Percentiles rank a stretch among this genome's conserved stretches.
These are phyloP conservation scores for Cladosporium sp. DNA, from an alignment of 2,329 filamentous ascomycete species.

Conservation along the genomic window DNA sequence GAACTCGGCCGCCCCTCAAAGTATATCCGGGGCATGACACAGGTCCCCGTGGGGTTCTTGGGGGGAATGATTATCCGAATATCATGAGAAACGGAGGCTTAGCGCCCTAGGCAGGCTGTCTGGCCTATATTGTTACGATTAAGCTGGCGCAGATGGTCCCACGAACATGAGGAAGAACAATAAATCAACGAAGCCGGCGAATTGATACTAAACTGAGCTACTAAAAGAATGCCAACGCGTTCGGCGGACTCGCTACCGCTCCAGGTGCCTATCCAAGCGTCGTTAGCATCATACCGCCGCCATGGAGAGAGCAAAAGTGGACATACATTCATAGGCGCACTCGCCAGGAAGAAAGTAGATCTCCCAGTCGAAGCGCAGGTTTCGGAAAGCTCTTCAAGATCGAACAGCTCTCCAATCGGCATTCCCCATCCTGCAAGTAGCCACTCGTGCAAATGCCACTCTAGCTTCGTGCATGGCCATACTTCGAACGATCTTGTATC, in stretches of 20 bases:
- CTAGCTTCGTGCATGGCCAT: slow-evolving; percentile 38
- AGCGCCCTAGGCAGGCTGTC: neutral
- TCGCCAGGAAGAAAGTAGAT: slow-evolving; percentile 52
- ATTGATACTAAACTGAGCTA: neutral
- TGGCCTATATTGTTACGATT: too few relatives aligned
- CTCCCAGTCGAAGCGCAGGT: slow-evolving; percentile 41
- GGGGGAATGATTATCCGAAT: neutral
- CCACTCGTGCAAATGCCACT: slow-evolving; percentile 46
- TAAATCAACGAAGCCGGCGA: neutral
- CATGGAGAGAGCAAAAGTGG: neutral
- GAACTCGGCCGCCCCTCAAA: neutral
- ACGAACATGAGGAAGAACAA: neutral
- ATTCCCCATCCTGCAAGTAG: slow-evolving; percentile 52
- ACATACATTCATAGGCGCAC: slow-evolving; percentile 50
- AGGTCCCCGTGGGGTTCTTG: neutral
- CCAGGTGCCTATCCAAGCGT: slow-evolving; percentile 34
- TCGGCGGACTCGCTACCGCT: slow-evolving; percentile 41
- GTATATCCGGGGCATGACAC: neutral
- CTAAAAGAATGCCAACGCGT: slow-evolving; percentile 42
- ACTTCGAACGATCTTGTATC: slow-evolving; percentile 25
- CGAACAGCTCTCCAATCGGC: slow-evolving; percentile 54
- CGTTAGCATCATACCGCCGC: slow-evolving; percentile 33
- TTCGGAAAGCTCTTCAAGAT: slow-evolving; percentile 47
- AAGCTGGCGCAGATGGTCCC: too few relatives aligned
- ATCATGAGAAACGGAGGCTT: neutral